Base-by-base conservation (phyloP, 345 rosid genomes). In the Syzygium oleosum region DNA sequence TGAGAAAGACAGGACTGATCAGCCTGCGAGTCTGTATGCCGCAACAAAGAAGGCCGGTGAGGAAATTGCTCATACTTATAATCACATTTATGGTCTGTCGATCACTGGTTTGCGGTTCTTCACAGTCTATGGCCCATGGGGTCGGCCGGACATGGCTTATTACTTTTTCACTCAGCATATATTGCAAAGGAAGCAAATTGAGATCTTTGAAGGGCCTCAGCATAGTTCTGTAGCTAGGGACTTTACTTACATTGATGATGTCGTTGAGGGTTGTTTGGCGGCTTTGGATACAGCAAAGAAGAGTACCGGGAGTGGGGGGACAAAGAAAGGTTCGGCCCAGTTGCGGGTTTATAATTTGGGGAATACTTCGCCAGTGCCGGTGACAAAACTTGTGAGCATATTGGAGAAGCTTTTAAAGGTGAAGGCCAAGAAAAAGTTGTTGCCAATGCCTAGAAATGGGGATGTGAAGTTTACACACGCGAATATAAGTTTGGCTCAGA, bases 41-140 rank as follows among this genome's bases (percentile, higher is more conserved):
- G 97, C 95, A 7, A 93, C 97, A 16, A 94, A 94, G 93, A 94
- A 93, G 88, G 97, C 95, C 6, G 95, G 95, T 85, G 96, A 95
- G 91, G 95, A 90, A 52, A 94, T 94, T 52, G 95, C 96, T 0
- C 96, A 94, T 85, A 90, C 91, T 63, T 95, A 95, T 86, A 95
- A 93, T 90, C 95, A 95, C 87, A 94, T 93, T 65, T 93, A 95
- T n/a, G 96, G 96, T 34, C 90, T 95, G 68, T 95, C 96, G 1
- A 91, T 95, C 12, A 93, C 96, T 31, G 96, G 94, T 38, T 89
- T 93, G 85, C 88, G 95, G 34, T 95, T 95, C 87, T 95, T 95
- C 91, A 94, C 96, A 2, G 96, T 95, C 34, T 93, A 95, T 88
- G 96, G 96, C 38, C 98, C 96, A 29, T 94, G 95, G 95, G 96